Evolutionary conservation across 768 basidiomycete species (phyloP), one percentile per base, ranked within the genome.

Genomic region (Amanita polypyramis): DNA sequence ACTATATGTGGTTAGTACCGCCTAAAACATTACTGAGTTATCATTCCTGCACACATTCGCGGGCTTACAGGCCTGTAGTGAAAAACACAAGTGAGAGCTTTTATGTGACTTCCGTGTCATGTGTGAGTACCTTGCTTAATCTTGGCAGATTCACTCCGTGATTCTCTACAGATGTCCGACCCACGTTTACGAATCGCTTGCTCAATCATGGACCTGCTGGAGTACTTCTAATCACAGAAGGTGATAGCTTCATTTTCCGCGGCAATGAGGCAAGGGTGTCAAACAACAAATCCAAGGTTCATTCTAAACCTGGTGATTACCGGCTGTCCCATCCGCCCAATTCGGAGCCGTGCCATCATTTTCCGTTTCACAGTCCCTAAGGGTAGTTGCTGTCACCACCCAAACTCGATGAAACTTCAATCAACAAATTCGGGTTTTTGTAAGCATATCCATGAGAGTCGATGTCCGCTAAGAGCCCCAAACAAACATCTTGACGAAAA

Each of bases 181-280:
- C 37, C 38, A 42, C 21, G 47, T 42, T 38, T 14, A 49, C 39
- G 36, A 36, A 36, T 29, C 37, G 21, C 11, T 29, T 27, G 21
- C 44, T 21, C 15, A 21, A 12, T 11, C 11, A 12, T 17, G 34
- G 43, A 3, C 19, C 19, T 45, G 9, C 6, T 3, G 17, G 11
- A 39, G 4, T 21, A 19, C 15, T 35, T 23, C 32, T 34, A 12
- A 33, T 47, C 45, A 47, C 45, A 38, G 35, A 47, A 47, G 25
- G 36, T 47, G 46, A 33, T 39, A 29, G 38, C 25, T 38, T 46
- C 29, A 40, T 40, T 40, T 47, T 49, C 47, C 47, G 39, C 38
- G 47, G 47, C 39, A 33, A 39, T 42, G 47, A 23, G 47, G 33
- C 11, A 8, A 41, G 34, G 25, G 33, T 37, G 29, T 15, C 33